Conservation (phyloP, 768 basidiomycete genomes). For the Tylopilus plumbeoviolaceoides region DNA sequence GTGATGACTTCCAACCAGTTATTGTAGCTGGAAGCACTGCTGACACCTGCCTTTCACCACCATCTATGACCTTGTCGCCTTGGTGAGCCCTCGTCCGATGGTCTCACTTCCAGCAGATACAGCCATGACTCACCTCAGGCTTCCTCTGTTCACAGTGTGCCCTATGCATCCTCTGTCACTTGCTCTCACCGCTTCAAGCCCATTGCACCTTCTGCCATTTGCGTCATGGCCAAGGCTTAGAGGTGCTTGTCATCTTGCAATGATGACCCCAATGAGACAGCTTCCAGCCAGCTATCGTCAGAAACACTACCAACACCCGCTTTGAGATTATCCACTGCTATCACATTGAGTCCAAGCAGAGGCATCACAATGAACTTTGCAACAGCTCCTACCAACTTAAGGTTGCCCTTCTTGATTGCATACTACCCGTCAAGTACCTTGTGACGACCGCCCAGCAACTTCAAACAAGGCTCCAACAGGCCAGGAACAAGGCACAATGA, state of each 20-base stretch:
- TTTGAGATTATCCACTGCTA: constrained; percentile 89
- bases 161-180: constrained; percentile 62
- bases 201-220: constrained; percentile 47
- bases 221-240: constrained; percentile 50
- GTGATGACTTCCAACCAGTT: no score
- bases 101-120: constrained; percentile 56
- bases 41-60: constrained; percentile 70
- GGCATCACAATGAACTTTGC: constrained; percentile 86
- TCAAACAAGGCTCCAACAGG: constrained; percentile 71
- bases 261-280: constrained; percentile 77
- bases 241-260: constrained; percentile 47
- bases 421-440: constrained; percentile 80
- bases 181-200: constrained; percentile 81
- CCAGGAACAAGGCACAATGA: constrained; percentile 75
- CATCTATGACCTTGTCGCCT: constrained; percentile 65
- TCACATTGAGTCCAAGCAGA: constrained; percentile 92
- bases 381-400: constrained; percentile 89
- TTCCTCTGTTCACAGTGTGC: constrained; percentile 41
- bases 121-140: constrained; percentile 64
- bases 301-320: constrained; percentile 59
- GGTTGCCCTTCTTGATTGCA: constrained; percentile 83
- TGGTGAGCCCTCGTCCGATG: constrained; percentile 71
- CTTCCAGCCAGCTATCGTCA: constrained; percentile 51
- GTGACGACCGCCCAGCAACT: constrained; percentile 74
- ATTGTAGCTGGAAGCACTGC: no score